Conservation (phyloP, 345 rosid genomes). For the Citrus trifoliata region DNA sequence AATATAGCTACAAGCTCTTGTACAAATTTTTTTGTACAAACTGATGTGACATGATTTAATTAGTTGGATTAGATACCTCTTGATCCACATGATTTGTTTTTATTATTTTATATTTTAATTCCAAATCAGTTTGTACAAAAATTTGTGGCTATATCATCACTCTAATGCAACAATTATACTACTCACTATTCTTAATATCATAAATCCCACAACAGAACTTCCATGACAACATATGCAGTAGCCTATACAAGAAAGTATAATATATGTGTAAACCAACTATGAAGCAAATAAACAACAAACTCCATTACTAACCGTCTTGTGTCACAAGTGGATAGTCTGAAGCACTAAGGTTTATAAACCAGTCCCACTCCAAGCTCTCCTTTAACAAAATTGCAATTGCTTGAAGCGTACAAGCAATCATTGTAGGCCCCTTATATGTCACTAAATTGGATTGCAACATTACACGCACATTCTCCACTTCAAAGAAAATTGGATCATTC, state of each 20-base stretch:
- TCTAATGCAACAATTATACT: not conserved
- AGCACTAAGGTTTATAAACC: slow-evolving; percentile 94
- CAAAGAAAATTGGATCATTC: slow-evolving; percentile 64
- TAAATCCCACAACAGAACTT: not conserved
- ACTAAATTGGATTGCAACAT: slow-evolving; percentile 92
- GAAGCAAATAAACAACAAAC: slow-evolving; percentile 6
- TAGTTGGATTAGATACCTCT: too few species aligned
- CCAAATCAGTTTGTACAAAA: too few species aligned
- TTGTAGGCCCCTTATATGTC: slow-evolving; percentile 91
- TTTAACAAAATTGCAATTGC: slow-evolving; percentile 76
- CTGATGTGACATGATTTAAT: too few species aligned
- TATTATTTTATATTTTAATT: too few species aligned
- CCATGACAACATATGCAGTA: not conserved
- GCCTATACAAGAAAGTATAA: not conserved
- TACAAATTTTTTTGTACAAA: too few species aligned
- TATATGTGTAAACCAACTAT: not conserved
- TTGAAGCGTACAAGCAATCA: slow-evolving; percentile 91
- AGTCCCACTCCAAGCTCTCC: slow-evolving; percentile 91
- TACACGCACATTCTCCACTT: slow-evolving; percentile 82
- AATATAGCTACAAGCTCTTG: too few species aligned
- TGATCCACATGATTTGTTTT: too few species aligned
- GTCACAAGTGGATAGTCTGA: slow-evolving; percentile 93
- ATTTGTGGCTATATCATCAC: too few species aligned
- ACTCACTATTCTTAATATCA: not conserved
- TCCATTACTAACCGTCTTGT: slow-evolving; percentile 74